Percentiles rank a stretch among this genome's conserved stretches.
phyloP scores from a whole-genome alignment of 441 rosid genomes.

The Croton laevigatus region DNA sequence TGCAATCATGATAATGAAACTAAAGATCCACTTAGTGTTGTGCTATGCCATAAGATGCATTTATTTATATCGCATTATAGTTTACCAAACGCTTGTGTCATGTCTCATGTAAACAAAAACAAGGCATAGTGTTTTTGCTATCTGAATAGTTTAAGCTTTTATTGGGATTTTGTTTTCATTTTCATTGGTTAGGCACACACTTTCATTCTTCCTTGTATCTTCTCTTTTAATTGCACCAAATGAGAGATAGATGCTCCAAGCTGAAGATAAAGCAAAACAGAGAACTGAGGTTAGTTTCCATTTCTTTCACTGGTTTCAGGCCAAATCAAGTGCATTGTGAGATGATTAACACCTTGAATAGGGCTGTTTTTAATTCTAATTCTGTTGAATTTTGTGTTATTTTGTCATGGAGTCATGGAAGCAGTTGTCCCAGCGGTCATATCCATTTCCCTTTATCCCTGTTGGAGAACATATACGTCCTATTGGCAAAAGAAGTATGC shows the following conservation, averaged over 20 bases:
- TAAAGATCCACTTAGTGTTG: too few relatives aligned
- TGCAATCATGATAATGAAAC: too few relatives aligned
- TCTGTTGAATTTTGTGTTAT: not conserved
- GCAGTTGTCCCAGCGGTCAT: not conserved
- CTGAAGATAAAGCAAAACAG: not conserved
- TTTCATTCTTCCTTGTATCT: not conserved
- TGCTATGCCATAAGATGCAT: too few relatives aligned
- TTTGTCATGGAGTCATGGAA: not conserved
- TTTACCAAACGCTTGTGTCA: too few relatives aligned
- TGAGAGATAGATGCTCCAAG: not conserved
- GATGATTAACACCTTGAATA: not conserved
- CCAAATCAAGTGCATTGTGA: not conserved
- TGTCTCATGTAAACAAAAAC: too few relatives aligned
- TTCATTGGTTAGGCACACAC: too few relatives aligned
- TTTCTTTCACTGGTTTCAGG: not conserved
- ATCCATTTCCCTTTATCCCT: not conserved
- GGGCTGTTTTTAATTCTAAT: not conserved
- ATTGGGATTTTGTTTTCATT: too few relatives aligned
- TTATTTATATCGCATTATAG: too few relatives aligned
- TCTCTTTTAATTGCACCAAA: not conserved
- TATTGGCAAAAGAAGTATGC: not conserved
- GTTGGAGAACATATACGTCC: not conserved
- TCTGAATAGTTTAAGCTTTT: too few relatives aligned
- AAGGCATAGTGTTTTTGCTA: too few relatives aligned
- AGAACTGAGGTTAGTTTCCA: too few relatives aligned